These are phyloP conservation scores for Catunica adiposa DNA, from an alignment of 2,329 filamentous ascomycete genomes.

Conservation along the genomic window DNA sequence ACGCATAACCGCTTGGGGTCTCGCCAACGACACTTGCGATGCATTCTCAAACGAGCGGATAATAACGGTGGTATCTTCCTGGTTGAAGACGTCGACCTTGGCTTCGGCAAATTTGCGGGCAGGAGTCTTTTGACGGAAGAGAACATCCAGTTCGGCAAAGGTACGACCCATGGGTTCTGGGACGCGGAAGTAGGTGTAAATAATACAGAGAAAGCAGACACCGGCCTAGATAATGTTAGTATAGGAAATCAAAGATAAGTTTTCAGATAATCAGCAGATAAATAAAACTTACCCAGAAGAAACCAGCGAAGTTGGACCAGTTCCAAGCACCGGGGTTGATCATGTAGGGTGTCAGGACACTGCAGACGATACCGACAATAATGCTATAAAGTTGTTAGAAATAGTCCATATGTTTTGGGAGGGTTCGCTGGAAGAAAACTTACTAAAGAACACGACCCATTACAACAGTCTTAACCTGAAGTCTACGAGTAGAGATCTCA, in stretches of 20 bases:
- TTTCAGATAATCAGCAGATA: not conserved
- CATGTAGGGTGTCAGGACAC: slow-evolving; percentile 81
- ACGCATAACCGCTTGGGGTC: slow-evolving; percentile 8
- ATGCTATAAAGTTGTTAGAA: slow-evolving; percentile 33
- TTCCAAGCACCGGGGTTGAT: slow-evolving; percentile 75
- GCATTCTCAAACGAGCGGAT: slow-evolving; percentile 12
- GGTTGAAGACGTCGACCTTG: slow-evolving; percentile 14
- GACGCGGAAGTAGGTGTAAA: slow-evolving; percentile 35
- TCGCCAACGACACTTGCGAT: slow-evolving; percentile 12
- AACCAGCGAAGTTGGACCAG: slow-evolving; percentile 75
- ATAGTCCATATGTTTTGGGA: not conserved
- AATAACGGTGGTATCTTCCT: slow-evolving; percentile 13
- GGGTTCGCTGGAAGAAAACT: slow-evolving; percentile 19
- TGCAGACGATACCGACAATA: slow-evolving; percentile 64
- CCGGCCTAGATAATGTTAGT: slow-evolving; percentile 24
- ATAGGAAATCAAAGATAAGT: slow-evolving; percentile 15
- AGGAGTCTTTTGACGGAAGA: slow-evolving; percentile 25
- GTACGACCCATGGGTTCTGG: slow-evolving; percentile 36
- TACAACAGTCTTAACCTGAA: slow-evolving; percentile 85
- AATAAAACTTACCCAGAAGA: slow-evolving; percentile 54
- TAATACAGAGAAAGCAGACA: slow-evolving; percentile 27
- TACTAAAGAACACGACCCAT: slow-evolving; percentile 63
- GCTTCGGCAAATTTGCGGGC: slow-evolving; percentile 24
- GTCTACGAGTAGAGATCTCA: slow-evolving; percentile 63
- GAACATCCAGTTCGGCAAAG: slow-evolving; percentile 28